Evolutionary conservation across 2,329 filamentous ascomycete genomes (phyloP).

Genomic region (Didymella pomorum): DNA sequence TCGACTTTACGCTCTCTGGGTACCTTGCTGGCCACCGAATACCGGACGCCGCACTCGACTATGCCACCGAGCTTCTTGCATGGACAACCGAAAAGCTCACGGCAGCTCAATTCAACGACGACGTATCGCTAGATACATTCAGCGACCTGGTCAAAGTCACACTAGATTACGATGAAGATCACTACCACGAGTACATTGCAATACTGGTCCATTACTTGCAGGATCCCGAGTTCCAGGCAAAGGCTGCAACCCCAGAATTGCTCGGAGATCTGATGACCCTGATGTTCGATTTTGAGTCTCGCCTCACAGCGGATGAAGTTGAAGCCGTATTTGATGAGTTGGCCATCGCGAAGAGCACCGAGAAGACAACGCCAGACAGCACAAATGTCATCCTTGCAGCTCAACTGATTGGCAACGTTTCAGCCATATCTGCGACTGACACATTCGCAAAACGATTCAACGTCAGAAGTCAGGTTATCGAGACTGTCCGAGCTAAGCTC

Average conservation of each 20-base stretch:
- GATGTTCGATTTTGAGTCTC: conserved; percentile 42
- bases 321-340: conserved; percentile 42
- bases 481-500: conserved; percentile 39
- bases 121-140: conserved; percentile 40
- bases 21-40: conserved; percentile 38
- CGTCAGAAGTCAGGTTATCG: conserved; percentile 38
- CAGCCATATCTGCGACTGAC: conserved; percentile 47
- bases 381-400: conserved; percentile 39
- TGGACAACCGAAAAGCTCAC: conserved; percentile 49
- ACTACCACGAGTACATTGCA: conserved; percentile 44
- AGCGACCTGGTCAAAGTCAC: conserved; percentile 38
- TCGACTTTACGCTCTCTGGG: conserved; percentile 42
- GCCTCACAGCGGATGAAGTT: conserved; percentile 38
- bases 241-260: conserved; percentile 40
- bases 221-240: conserved; percentile 46
- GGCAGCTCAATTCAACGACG: conserved; percentile 44
- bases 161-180: conserved; percentile 45
- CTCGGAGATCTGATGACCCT: conserved; percentile 42
- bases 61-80: conserved; percentile 45
- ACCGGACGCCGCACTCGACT: conserved; percentile 43
- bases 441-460: conserved; percentile 40
- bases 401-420: conserved; percentile 44
- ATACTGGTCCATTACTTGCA: conserved; percentile 48
- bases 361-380: conserved; percentile 32
- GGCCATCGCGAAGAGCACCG: conserved; percentile 34